Evolutionary conservation across 768 basidiomycete genomes (phyloP).

Genomic region (Pulveroboletus sp.): DNA sequence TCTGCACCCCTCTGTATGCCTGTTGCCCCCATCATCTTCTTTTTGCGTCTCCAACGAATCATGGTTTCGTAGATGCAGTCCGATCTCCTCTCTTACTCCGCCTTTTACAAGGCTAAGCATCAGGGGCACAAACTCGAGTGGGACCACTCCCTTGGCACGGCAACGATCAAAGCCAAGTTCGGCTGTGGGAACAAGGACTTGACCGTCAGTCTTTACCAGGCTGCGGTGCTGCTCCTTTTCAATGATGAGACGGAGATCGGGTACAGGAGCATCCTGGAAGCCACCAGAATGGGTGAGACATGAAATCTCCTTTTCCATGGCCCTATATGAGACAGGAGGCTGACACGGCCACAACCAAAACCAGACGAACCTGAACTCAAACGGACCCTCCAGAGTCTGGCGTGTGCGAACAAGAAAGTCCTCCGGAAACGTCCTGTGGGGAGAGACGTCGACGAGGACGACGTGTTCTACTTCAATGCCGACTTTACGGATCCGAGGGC

Average conservation of each 20-base stretch:
- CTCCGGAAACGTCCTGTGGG: conserved; percentile 75
- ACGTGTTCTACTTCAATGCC: conserved; percentile 77
- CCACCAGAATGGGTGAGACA: conserved; percentile 66
- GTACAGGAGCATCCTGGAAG: conserved; percentile 62
- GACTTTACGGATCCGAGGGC: conserved; percentile 74
- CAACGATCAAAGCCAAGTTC: conserved; percentile 70
- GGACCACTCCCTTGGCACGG: conserved; percentile 85
- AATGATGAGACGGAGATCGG: conserved; percentile 59
- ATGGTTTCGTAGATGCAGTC: conserved; percentile 57
- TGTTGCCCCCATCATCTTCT: neutral
- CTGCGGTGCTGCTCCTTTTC: conserved; percentile 81
- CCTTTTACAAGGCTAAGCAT: conserved; percentile 78
- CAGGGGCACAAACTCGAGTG: conserved; percentile 72
- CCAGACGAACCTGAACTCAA: conserved; percentile 68
- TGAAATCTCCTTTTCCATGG: neutral
- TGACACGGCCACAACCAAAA: neutral
- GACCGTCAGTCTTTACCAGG: conserved; percentile 87
- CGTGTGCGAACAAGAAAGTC: conserved; percentile 86
- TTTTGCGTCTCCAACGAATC: conserved; percentile 7
- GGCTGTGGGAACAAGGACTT: conserved; percentile 72
- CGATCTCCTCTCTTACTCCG: conserved; percentile 56
- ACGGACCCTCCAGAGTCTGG: conserved; percentile 88
- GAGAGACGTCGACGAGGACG: conserved; percentile 69
- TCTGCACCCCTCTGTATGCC: conserved; percentile 49
- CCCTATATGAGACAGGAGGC: neutral